These are phyloP conservation scores for Saccharomycopsis sp. DNA, from an alignment of 805 yeast genomes.

Conservation along the genomic window DNA sequence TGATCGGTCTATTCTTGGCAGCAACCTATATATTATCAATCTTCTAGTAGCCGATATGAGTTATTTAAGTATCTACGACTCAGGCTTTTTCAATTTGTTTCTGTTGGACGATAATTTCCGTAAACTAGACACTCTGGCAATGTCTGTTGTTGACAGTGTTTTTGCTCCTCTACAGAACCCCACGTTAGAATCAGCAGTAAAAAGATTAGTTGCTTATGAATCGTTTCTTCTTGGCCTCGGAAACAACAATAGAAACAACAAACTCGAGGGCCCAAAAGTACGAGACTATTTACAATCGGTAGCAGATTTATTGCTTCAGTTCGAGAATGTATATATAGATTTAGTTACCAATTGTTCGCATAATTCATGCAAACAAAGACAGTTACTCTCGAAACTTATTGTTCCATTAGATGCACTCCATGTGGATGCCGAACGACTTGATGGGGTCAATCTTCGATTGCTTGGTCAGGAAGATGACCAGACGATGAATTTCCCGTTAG, in stretches of 20 bases:
- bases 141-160: background rate
- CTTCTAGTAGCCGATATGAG: slow-evolving; percentile 37
- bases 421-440: slow-evolving; percentile 63
- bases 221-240: background rate
- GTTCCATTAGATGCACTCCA: slow-evolving; percentile 74
- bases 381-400: slow-evolving; percentile 52
- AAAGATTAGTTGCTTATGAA: background rate
- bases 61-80: slow-evolving; percentile 35
- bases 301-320: slow-evolving; percentile 1
- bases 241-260: background rate
- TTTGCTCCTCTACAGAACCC: background rate
- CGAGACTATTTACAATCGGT: background rate
- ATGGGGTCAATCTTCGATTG: slow-evolving; percentile 35
- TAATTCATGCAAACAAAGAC: slow-evolving; percentile 81
- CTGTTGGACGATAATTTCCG: background rate
- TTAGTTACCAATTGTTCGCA: slow-evolving; percentile 42
- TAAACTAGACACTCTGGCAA: background rate
- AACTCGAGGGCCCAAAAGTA: background rate
- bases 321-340: slow-evolving; percentile 33
- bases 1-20: slow-evolving; percentile 53
- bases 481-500: slow-evolving; percentile 51
- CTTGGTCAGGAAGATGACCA: slow-evolving; percentile 30
- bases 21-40: slow-evolving; percentile 28
- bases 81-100: slow-evolving; percentile 27
- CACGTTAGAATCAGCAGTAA: background rate